Percentiles rank a stretch among this genome's conserved stretches.
phyloP scores from a whole-genome alignment of 2,329 filamentous ascomycete species.

The Rachicladosporium sp. region DNA sequence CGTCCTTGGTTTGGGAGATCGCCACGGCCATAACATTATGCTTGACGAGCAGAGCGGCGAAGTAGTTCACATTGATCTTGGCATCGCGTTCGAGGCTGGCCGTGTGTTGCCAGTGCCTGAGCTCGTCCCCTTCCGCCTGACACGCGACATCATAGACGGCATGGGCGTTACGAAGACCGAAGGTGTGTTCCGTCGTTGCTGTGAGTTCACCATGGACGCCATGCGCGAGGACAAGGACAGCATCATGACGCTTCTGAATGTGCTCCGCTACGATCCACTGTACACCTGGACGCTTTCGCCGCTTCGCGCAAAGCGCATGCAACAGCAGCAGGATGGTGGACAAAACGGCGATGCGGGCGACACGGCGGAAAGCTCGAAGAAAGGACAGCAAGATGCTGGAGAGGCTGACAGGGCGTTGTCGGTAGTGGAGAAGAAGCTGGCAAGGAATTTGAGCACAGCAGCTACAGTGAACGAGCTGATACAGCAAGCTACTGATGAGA shows the following conservation, averaged over 20 bases:
- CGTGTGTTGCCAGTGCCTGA: slow-evolving; percentile 91
- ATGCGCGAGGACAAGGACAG: slow-evolving; percentile 89
- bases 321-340: slow-evolving; percentile 44
- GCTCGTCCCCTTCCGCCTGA: slow-evolving; percentile 88
- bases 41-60: slow-evolving; percentile 83
- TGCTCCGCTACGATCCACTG: slow-evolving; percentile 92
- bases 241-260: slow-evolving; percentile 97
- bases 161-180: slow-evolving; percentile 95
- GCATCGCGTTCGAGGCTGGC: slow-evolving; percentile 93
- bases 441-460: slow-evolving; percentile 83
- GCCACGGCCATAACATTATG: slow-evolving; percentile 94
- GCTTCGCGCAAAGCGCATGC: slow-evolving; percentile 52
- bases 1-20: slow-evolving; percentile 81
- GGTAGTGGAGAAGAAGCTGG: slow-evolving; percentile 90
- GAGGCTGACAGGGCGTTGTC: slow-evolving; percentile 88
- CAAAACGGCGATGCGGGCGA: slow-evolving; percentile 32
- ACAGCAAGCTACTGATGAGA: slow-evolving; percentile 86
- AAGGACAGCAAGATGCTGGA: slow-evolving; percentile 44
- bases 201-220: slow-evolving; percentile 92
- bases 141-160: slow-evolving; percentile 86
- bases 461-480: slow-evolving; percentile 96
- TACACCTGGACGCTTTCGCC: slow-evolving; percentile 89
- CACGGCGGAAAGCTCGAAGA: slow-evolving; percentile 25
- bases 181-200: slow-evolving; percentile 93
- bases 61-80: slow-evolving; percentile 91